Evolutionary conservation across 1,139 yeast species (phyloP), one percentile per base, ranked within the genome.

Genomic region (Komagataea norvegica): DNA sequence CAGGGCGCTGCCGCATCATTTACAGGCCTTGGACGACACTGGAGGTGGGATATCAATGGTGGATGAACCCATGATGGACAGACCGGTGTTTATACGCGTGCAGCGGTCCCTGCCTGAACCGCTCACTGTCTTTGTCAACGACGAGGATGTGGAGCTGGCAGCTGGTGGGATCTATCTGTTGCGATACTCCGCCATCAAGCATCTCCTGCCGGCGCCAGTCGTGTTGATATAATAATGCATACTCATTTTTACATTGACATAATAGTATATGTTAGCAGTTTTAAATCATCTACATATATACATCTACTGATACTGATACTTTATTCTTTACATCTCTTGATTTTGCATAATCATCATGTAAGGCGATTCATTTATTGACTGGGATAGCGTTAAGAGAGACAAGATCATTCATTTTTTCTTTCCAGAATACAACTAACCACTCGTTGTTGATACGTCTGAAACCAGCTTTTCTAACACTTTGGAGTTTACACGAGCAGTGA

Each of bases 1-100:
- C 43, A 67, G 70, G 41, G 71, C 75, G 39, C 60, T 89, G 49
- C 96, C 97, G 0, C 70, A 68, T 16, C 68, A 71, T 27, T 62
- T 87, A 40, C 86, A 81, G 29, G 74, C 77, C 14, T 64, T 91
- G 43, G 94, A 87, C 52, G 97, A 89, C 48, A 73, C 74, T 4
- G 71, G 76, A 14, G 94, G 89, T 5, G 85, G 84, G 3, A 70
- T 81, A 16, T 71, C 80, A 7, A 88, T 89, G 97, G 67, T 88
- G 2, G 81, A 76, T 14, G 71, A 70, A 47, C 97, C 97, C 0
- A 86, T 86, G 42, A 51, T 83, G 51, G 71, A 81, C 44, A 74
- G 69, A 44, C 84, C 91, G 4, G 96, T 91, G 3, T 86, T 87
- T 52, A 66, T 88, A 8, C 71, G 73, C 38, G 88, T 84, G 4